phyloP scores from a whole-genome alignment of 2,329 filamentous ascomycete genomes.

The Endoconidiophora laricicola region DNA sequence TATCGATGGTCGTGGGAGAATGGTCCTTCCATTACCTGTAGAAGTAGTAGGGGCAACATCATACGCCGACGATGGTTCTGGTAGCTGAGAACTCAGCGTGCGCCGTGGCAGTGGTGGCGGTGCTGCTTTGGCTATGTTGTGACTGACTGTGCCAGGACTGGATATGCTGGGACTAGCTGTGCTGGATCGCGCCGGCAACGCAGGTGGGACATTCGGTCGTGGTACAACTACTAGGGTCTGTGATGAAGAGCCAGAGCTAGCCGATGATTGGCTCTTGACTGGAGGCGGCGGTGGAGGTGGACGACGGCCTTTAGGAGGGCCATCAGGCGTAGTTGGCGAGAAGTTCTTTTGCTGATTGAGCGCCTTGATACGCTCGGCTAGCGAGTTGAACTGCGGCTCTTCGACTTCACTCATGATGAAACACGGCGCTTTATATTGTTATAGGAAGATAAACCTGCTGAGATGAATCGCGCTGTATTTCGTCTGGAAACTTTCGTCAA shows the following conservation, averaged over 20 bases:
- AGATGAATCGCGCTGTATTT: no score
- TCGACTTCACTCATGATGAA: conserved; percentile 39
- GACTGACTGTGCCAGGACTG: conserved; percentile 8
- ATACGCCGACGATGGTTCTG: not conserved
- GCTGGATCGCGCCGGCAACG: conserved; percentile 23
- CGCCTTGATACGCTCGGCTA: conserved; percentile 47
- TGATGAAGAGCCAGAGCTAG: conserved; percentile 15
- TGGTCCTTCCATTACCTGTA: not conserved
- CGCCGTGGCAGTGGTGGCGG: conserved; percentile 20
- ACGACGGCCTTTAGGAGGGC: conserved; percentile 13
- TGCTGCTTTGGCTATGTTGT: conserved; percentile 21
- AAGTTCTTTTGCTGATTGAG: conserved; percentile 47
- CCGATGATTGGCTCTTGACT: not conserved
- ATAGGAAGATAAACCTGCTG: not conserved
- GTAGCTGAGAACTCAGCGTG: conserved; percentile 10
- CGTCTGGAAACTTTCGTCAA: no score
- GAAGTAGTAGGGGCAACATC: not conserved
- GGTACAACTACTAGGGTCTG: not conserved
- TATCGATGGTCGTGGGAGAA: not conserved
- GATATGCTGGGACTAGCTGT: no score
- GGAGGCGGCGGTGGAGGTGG: conserved; percentile 19
- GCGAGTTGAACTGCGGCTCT: conserved; percentile 42
- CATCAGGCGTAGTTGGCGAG: not conserved
- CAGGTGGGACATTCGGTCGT: conserved; percentile 20
- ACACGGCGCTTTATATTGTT: conserved; percentile 17